Percentiles rank a stretch among this genome's conserved stretches.
These are phyloP conservation scores for Leccinum disarticulatum DNA, from an alignment of 768 basidiomycete species.

Conservation along the genomic window DNA sequence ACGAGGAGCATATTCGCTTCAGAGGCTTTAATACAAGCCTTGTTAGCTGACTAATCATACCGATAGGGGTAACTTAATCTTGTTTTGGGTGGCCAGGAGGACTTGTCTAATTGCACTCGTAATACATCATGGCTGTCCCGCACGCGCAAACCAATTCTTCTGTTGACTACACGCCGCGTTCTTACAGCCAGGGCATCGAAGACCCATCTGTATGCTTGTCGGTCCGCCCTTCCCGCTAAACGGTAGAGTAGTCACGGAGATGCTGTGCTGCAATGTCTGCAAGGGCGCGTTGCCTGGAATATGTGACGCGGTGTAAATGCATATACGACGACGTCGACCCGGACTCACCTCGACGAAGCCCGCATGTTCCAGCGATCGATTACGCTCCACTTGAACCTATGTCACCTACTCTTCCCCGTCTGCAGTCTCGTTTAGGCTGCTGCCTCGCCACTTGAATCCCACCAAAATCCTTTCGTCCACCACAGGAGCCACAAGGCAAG, in stretches of 20 bases:
- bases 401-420: conserved; percentile 60
- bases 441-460: conserved; percentile 49
- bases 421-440: conserved; percentile 92
- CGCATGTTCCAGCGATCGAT: conserved; percentile 96
- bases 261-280: conserved; percentile 84
- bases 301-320: conserved; percentile 2
- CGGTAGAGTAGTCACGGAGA: conserved; percentile 58
- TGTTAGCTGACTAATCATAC: conserved; percentile 30
- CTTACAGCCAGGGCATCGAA: conserved; percentile 93
- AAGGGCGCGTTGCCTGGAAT: too few species aligned
- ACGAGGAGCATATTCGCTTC: conserved; percentile 1
- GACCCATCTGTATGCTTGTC: conserved; percentile 73
- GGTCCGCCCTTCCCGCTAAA: conserved; percentile 58
- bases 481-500: conserved; percentile 56
- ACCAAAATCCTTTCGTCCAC: conserved; percentile 54
- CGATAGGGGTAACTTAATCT: conserved; percentile 31
- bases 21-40: background rate
- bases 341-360: conserved; percentile 89
- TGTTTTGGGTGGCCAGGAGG: too few species aligned
- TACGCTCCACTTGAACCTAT: conserved; percentile 89
- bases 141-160: conserved; percentile 86
- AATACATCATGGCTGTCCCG: conserved; percentile 49
- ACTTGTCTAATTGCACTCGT: too few species aligned
- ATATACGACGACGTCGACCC: background rate
- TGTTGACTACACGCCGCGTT: conserved; percentile 84